These are phyloP conservation scores for Plectranthus barbatus DNA, from an alignment of 257 asterid species.

Conservation along the genomic window DNA sequence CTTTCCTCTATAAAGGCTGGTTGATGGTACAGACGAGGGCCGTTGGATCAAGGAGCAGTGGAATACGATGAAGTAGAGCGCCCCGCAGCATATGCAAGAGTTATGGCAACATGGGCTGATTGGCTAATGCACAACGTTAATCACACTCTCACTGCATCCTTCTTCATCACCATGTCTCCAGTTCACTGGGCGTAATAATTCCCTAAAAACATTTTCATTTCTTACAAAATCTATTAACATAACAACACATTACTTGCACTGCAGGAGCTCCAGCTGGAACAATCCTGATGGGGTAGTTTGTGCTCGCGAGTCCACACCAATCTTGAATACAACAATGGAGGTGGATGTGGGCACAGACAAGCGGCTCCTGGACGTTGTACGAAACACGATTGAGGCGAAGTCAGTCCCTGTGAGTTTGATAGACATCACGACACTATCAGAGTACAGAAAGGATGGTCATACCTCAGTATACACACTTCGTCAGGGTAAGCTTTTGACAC, in stretches of 20 bases:
- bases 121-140: constrained; percentile 27
- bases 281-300: constrained; percentile 27
- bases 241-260: background rate
- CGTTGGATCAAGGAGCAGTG: constrained; percentile 22
- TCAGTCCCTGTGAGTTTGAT: constrained; percentile 19
- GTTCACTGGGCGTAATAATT: constrained; percentile 25
- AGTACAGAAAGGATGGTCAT: constrained; percentile 50
- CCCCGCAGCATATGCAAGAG: constrained; percentile 26
- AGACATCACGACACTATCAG: constrained; percentile 38
- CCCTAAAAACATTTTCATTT: background rate
- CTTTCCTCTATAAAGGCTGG: too few species aligned
- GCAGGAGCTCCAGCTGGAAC: constrained; percentile 35
- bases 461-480: constrained; percentile 39
- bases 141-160: constrained; percentile 25
- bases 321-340: constrained; percentile 20
- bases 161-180: constrained; percentile 49
- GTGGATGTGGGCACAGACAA: constrained; percentile 33
- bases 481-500: constrained; percentile 37
- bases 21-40: constrained; percentile 23
- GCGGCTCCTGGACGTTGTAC: constrained; percentile 21
- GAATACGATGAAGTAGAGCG: constrained; percentile 17
- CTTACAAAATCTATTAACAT: background rate
- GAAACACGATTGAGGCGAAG: constrained; percentile 14
- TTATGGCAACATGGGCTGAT: constrained; percentile 38
- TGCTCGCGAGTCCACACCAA: constrained; percentile 34